These are phyloP conservation scores for Heritiera littoralis DNA, from an alignment of 345 rosid genomes.

Conservation along the genomic window DNA sequence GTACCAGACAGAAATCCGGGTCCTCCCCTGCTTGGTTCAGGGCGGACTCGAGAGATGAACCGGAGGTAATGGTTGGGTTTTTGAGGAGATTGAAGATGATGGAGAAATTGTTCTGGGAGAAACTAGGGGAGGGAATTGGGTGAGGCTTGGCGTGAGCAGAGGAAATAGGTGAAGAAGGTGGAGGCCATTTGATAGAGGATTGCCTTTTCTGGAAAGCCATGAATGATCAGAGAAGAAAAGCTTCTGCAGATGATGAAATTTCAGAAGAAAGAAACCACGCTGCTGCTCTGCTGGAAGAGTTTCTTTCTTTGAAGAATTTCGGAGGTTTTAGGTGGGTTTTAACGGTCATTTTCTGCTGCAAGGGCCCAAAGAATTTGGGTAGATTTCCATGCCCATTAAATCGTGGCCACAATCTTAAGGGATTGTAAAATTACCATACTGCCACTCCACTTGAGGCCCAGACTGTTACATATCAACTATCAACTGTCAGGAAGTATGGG, in stretches of 20 bases:
- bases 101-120: slow-evolving; percentile 45
- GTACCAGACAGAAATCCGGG: slow-evolving; percentile 50
- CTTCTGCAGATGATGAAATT: slow-evolving; percentile 22
- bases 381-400: background rate
- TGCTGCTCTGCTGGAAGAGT: background rate
- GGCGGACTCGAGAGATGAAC: slow-evolving; percentile 50
- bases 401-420: background rate
- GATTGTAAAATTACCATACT: background rate
- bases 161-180: slow-evolving; percentile 33
- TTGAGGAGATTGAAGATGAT: slow-evolving; percentile 53
- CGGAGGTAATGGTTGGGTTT: slow-evolving; percentile 40
- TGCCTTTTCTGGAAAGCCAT: slow-evolving; percentile 35
- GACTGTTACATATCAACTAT: background rate
- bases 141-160: slow-evolving; percentile 25
- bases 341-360: background rate
- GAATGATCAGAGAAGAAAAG: slow-evolving; percentile 35
- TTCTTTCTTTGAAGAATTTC: background rate
- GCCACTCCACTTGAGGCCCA: background rate
- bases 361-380: background rate
- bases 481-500: background rate
- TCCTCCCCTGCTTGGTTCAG: slow-evolving; percentile 54
- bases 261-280: background rate
- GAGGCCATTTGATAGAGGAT: slow-evolving; percentile 40
- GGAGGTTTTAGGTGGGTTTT: slow-evolving; percentile 4
- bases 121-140: slow-evolving; percentile 22